Evolutionary conservation across 768 basidiomycete species (phyloP).

Genomic region (Leccinum rimulosum): DNA sequence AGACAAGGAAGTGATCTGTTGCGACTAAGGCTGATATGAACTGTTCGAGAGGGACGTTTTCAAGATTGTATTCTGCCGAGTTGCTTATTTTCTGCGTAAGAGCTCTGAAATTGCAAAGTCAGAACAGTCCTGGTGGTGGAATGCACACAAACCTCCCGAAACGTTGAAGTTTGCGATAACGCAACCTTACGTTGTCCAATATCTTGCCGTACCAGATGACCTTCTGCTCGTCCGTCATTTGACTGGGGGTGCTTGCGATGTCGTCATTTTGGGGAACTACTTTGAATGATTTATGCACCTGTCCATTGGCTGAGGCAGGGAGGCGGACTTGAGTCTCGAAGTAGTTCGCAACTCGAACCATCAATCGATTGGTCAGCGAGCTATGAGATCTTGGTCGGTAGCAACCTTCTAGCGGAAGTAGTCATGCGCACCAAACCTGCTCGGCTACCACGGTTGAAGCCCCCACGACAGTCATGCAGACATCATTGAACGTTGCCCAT

Average conservation of each 20-base stretch:
- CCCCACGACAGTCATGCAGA: slow-evolving; percentile 81
- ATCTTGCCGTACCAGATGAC: slow-evolving; percentile 91
- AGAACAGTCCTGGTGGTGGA: slow-evolving; percentile 2
- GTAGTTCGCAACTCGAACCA: slow-evolving; percentile 89
- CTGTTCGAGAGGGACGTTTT: slow-evolving; percentile 67
- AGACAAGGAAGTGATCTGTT: slow-evolving; percentile 91
- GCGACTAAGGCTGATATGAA: slow-evolving; percentile 78
- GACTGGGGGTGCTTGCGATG: slow-evolving; percentile 36
- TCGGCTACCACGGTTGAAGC: slow-evolving; percentile 93
- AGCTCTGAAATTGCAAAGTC: slow-evolving; percentile 39
- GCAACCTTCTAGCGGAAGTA: background rate
- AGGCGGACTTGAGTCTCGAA: slow-evolving; percentile 92
- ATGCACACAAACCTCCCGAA: slow-evolving; percentile 66
- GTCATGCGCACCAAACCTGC: slow-evolving; percentile 76
- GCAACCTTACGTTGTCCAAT: slow-evolving; percentile 84
- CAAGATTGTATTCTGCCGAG: slow-evolving; percentile 86
- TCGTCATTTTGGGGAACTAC: slow-evolving; percentile 38
- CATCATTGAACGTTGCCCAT: slow-evolving; percentile 92
- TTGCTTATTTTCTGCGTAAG: slow-evolving; percentile 88
- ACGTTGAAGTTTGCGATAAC: slow-evolving; percentile 92
- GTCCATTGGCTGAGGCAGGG: slow-evolving; percentile 45
- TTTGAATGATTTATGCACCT: slow-evolving; percentile 26
- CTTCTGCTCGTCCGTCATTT: slow-evolving; percentile 80
- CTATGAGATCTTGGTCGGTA: slow-evolving; percentile 38
- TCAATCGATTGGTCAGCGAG: slow-evolving; percentile 87